Base-by-base conservation (phyloP, 2,329 filamentous ascomycete genomes). In the Pseudohalonectria lignicola region DNA sequence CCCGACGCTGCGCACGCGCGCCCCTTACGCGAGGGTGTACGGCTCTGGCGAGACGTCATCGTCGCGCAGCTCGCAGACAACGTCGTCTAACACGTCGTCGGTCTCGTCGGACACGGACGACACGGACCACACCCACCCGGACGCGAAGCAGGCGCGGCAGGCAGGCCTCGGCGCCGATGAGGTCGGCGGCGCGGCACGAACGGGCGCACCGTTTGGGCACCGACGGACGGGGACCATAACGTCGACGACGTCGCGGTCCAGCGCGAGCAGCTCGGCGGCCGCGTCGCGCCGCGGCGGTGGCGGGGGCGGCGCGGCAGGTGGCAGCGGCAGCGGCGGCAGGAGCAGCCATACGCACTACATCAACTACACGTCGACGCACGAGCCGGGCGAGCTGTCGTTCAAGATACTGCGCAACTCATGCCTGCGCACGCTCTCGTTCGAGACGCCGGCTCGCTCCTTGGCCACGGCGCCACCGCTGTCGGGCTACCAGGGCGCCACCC, bases 341-440 rank as follows among this genome's bases (percentile, higher is more conserved):
- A 57, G 63, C 23, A 66, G 67, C 31, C 78, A 82, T 47, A 71
- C 71, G 5, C 78, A 82, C 50, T 80, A 73, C 47, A 61, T 82
- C 36, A 74, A 80, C 50, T 82, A 81, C 51, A 81, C 76, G 4
- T 82, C 78, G 2, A 79, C 76, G 4, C 76, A 81, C 51, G 77
- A 81, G 43, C 76, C 78, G 3, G 61, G 64, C 75, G 12, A 62
- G 65, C n/a, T 17, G 11, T 79, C 76, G 7, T 82, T 79, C 56
- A 76, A 75, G n/a, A 70, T 78, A 30, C 66, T 82, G 36, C 74
- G 78, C 35, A 74, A 76, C 34, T 79, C 76, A 0, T 82, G 78
- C 47, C 60, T 82, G 33, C 71, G 78, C 25, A 79, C 77, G 0
- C 64, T 82, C 9, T 81, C 76, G 2, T 75, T 79, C 45, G 78